phyloP scores from a whole-genome alignment of 768 basidiomycete genomes.

The Amanita thiersii region DNA sequence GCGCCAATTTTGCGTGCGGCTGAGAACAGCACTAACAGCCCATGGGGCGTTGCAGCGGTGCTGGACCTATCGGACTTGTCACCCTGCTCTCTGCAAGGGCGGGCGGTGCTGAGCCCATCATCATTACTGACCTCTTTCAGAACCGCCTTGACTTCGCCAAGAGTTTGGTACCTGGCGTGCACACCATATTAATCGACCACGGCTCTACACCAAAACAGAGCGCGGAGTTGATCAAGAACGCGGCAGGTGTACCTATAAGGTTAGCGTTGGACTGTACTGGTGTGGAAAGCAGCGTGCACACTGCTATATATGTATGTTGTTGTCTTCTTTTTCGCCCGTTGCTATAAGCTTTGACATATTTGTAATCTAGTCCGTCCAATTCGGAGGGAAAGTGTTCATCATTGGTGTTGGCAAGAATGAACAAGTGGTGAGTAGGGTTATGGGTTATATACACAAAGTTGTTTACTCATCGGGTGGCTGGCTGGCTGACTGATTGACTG shows the following conservation, averaged over 20 bases:
- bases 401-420: conserved; percentile 65
- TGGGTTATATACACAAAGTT: too few relatives aligned
- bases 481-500: too few relatives aligned
- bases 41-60: conserved; percentile 34
- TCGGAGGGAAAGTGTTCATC: conserved; percentile 63
- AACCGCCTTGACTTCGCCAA: conserved; percentile 61
- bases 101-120: conserved; percentile 61
- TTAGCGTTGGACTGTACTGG: conserved; percentile 60
- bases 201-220: conserved; percentile 37
- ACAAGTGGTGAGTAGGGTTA: conserved; percentile 43
- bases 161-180: conserved; percentile 49
- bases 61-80: conserved; percentile 60
- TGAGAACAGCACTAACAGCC: not conserved
- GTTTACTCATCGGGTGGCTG: too few relatives aligned
- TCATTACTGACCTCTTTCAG: conserved; percentile 63
- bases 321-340: not conserved
- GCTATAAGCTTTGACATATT: not conserved
- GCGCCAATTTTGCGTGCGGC: not conserved
- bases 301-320: conserved; percentile 43
- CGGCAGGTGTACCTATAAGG: conserved; percentile 39
- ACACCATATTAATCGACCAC: conserved; percentile 47
- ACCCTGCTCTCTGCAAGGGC: conserved; percentile 57
- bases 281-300: conserved; percentile 52
- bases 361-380: conserved; percentile 42
- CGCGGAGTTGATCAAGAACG: conserved; percentile 43